Conservation (phyloP, 2,329 filamentous ascomycete genomes). For the Alternaria dauci region DNA sequence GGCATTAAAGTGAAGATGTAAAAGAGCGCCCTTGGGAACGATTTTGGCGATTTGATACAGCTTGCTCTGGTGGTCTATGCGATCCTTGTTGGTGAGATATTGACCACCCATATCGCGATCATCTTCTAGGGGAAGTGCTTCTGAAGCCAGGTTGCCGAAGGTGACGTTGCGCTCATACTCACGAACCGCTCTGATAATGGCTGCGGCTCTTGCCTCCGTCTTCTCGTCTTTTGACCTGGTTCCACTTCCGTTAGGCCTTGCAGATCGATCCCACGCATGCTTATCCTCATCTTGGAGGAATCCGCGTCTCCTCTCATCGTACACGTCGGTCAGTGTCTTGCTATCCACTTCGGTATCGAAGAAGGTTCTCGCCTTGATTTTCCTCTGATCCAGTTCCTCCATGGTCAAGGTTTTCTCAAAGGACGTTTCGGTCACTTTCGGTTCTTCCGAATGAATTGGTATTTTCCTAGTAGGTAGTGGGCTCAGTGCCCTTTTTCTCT, state of each 20-base stretch:
- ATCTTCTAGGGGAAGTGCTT: conserved; percentile 49
- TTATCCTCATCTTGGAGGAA: conserved; percentile 45
- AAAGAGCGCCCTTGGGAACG: conserved; percentile 75
- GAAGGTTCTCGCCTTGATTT: neutral
- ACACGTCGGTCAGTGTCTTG: conserved; percentile 15
- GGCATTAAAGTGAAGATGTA: conserved; percentile 83
- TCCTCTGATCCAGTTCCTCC: neutral
- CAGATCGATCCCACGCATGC: conserved; percentile 49
- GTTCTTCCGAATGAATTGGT: conserved; percentile 21
- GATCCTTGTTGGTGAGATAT: conserved; percentile 55
- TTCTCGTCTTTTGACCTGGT: conserved; percentile 24
- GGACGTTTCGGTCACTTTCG: conserved; percentile 13
- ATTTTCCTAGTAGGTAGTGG: conserved; percentile 24
- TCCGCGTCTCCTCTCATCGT: conserved; percentile 30
- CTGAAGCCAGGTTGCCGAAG: conserved; percentile 55
- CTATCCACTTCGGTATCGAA: conserved; percentile 16
- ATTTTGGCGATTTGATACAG: conserved; percentile 65
- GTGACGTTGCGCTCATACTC: conserved; percentile 53
- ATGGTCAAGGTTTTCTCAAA: neutral
- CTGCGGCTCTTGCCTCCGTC: conserved; percentile 42
- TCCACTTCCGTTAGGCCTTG: conserved; percentile 15
- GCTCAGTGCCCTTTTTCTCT: conserved; percentile 43
- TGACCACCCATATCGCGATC: conserved; percentile 59
- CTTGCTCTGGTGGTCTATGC: conserved; percentile 60
- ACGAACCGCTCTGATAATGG: conserved; percentile 50